Evolutionary conservation across 495 filamentous ascomycete species (phyloP).

Genomic region (Talaromyces trachyspermus): DNA sequence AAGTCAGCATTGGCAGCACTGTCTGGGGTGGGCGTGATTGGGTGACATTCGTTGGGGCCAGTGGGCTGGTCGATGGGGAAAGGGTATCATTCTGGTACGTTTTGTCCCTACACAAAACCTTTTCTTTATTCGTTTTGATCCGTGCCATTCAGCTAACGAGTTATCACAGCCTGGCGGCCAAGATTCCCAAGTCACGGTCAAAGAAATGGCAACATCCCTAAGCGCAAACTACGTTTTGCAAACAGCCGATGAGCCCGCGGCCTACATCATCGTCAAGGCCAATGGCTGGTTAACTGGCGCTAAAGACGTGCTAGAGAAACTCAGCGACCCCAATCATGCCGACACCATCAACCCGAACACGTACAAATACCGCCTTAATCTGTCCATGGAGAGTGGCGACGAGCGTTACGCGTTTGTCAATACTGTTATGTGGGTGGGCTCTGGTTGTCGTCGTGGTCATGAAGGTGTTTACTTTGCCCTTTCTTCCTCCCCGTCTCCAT

Average conservation of each 20-base stretch:
- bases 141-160: background rate
- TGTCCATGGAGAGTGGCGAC: slow-evolving; percentile 55
- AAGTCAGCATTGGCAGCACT: slow-evolving; percentile 44
- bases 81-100: slow-evolving; percentile 52
- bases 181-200: slow-evolving; percentile 50
- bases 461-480: no score
- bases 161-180: slow-evolving; percentile 49
- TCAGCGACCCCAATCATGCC: slow-evolving; percentile 42
- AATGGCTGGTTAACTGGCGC: slow-evolving; percentile 52
- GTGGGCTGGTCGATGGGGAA: slow-evolving; percentile 55
- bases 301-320: slow-evolving; percentile 50
- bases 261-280: slow-evolving; percentile 52
- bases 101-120: no score
- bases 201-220: slow-evolving; percentile 46
- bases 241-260: slow-evolving; percentile 50
- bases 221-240: slow-evolving; percentile 49
- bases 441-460: slow-evolving; percentile 49
- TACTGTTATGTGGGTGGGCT: slow-evolving; percentile 55
- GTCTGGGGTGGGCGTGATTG: slow-evolving; percentile 52
- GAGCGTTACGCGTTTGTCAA: slow-evolving; percentile 56
- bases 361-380: slow-evolving; percentile 50
- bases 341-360: slow-evolving; percentile 48
- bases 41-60: slow-evolving; percentile 51
- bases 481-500: slow-evolving; percentile 8
- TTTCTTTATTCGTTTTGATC: no score